These are phyloP conservation scores for Geotrichum reessii DNA, from an alignment of 1,139 yeast genomes.

Conservation along the genomic window DNA sequence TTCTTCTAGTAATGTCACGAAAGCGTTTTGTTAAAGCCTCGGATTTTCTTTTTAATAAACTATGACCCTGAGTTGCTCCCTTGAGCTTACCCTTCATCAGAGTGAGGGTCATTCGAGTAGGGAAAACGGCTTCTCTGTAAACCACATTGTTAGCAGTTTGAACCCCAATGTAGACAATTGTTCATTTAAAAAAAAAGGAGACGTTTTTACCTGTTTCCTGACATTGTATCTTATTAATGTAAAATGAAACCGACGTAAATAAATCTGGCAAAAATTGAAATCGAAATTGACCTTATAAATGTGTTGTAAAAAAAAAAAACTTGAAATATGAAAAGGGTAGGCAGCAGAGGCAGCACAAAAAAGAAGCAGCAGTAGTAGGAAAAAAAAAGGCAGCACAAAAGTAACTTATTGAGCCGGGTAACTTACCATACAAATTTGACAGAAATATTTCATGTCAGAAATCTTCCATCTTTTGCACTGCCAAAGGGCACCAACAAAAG, in stretches of 20 bases:
- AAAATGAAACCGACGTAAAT: not conserved
- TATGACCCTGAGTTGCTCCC: conserved; percentile 97
- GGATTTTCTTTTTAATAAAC: conserved; percentile 86
- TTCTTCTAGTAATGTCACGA: conserved; percentile 89
- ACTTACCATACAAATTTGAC: not conserved
- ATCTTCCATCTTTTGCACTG: not conserved
- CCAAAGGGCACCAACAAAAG: not conserved
- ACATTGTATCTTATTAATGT: conserved; percentile 6
- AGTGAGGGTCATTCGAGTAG: conserved; percentile 95
- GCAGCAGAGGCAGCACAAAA: not conserved
- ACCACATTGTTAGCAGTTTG: not conserved
- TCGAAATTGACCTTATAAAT: not conserved
- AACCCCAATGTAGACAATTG: not conserved
- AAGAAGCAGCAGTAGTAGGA: conserved; percentile 8
- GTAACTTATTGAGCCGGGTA: conserved; percentile 7
- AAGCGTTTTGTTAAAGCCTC: conserved; percentile 95
- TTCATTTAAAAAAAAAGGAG: not conserved
- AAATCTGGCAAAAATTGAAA: not conserved
- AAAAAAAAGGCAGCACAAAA: conserved; percentile 9
- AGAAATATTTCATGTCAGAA: not conserved
- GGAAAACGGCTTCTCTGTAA: conserved; percentile 54
- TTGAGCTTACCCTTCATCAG: conserved; percentile 91
- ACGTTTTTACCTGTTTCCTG: conserved; percentile 16
- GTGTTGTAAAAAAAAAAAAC: not conserved
- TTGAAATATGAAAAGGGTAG: not conserved